These are phyloP conservation scores for Pythium plurisporium DNA, from an alignment of 352 stramenopile genomes.

Conservation along the genomic window DNA sequence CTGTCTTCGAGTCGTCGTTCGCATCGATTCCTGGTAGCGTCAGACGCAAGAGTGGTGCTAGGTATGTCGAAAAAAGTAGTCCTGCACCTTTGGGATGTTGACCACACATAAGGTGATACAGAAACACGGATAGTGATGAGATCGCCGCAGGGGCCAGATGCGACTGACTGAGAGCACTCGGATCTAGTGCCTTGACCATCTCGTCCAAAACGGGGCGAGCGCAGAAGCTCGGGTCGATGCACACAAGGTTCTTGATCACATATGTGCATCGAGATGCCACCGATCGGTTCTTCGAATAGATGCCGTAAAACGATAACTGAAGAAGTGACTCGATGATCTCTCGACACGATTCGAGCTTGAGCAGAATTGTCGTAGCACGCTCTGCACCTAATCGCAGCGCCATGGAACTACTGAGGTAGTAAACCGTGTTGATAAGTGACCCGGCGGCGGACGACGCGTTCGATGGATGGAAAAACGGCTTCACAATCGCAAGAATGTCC, in stretches of 20 bases:
- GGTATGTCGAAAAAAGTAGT: constrained; percentile 51
- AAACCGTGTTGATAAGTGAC: constrained; percentile 45
- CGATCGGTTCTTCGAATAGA: constrained; percentile 68
- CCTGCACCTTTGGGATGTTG: constrained; percentile 37
- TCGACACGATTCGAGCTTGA: constrained; percentile 30
- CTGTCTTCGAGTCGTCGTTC: constrained; percentile 76
- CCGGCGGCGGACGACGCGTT: constrained; percentile 60
- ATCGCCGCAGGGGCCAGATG: constrained; percentile 71
- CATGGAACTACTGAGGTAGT: constrained; percentile 50
- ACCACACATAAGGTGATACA: constrained; percentile 62
- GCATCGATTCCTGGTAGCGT: constrained; percentile 70
- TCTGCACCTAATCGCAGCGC: constrained; percentile 48
- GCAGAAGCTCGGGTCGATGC: constrained; percentile 41
- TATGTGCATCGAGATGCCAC: constrained; percentile 69
- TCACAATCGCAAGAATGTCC: constrained; percentile 52
- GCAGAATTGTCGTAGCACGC: constrained; percentile 21
- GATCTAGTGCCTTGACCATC: constrained; percentile 66
- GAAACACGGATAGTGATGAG: constrained; percentile 52
- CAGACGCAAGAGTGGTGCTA: constrained; percentile 51
- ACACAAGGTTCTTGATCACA: constrained; percentile 61
- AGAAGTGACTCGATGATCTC: constrained; percentile 45
- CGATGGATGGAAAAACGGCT: constrained; percentile 71
- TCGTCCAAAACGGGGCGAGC: constrained; percentile 50
- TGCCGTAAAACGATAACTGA: constrained; percentile 54
- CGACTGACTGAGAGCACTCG: constrained; percentile 61